A percentile compares a stretch with the other conserved stretches of the same genome.
Conservation (phyloP, 345 rosid species). For the Eucalyptus curtisii region DNA sequence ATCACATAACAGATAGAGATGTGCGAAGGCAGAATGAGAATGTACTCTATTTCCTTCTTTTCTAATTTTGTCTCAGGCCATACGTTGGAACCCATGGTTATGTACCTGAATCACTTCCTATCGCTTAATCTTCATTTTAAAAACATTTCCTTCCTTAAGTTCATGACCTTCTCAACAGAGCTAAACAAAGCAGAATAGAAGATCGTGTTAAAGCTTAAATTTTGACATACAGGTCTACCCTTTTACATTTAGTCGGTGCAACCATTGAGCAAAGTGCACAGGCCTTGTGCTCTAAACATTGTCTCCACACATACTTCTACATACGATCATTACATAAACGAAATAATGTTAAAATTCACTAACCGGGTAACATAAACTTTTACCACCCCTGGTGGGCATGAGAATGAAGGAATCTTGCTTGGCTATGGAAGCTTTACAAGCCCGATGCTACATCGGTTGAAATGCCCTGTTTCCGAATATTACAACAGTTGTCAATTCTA, state of each 20-base stretch:
- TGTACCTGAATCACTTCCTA: no score
- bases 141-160: not conserved
- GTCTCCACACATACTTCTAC: not conserved
- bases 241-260: not conserved
- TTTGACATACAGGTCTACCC: not conserved
- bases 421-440: constrained; percentile 58
- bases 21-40: not conserved
- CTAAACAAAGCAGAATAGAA: not conserved
- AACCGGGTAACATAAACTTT: constrained; percentile 94
- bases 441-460: constrained; percentile 72
- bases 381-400: constrained; percentile 91
- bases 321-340: no score
- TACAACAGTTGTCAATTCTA: constrained; percentile 68
- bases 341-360: not conserved
- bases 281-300: not conserved
- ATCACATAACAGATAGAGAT: not conserved
- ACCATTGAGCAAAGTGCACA: not conserved
- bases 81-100: not conserved
- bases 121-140: not conserved
- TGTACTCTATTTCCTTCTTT: not conserved
- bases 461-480: constrained; percentile 67
- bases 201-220: not conserved
- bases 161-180: not conserved
- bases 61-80: not conserved
- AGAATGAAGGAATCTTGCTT: constrained; percentile 76